Evolutionary conservation across 179 eudicot species (phyloP), one percentile per base, ranked within the genome.

Genomic region (Pouteria campechiana): DNA sequence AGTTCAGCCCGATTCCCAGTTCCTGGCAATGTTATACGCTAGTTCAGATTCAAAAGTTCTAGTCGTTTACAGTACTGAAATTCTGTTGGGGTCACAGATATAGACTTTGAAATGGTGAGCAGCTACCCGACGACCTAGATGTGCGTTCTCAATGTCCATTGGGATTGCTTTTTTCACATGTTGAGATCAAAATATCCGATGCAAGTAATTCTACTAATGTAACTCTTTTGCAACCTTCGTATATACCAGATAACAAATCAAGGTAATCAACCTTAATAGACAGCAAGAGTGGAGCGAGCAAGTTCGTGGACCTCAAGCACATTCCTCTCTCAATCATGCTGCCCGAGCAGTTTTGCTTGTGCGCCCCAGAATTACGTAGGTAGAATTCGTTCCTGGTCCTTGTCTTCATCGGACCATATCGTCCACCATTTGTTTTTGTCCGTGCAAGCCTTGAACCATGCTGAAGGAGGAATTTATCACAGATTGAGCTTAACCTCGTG

Each of bases 261-360:
- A 60, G 50, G 53, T 69, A 61, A 35, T 64, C 70, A 37, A 72
- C 76, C 60, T 79, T 65, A 44, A 68, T 47, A 41, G 77, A 69
- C 32, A 92, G 64, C 9, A 92, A 63, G 50, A 73, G 90, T 14
- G 94, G 94, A 42, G 76, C 72, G 39, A 92, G 96, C 72, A 79
- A 62, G 37, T 52, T 54, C 50, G 69, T 59, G 57, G 90, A 87
- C 43, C 79, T 92, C 23, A 49, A 28, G 58, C 78, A 66, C 76
- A 60, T 64, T 38, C 72, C 76, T 63, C 71, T 74, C 60, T 79
- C 79, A 20, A 82, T 68, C 78, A 87, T 79, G 55, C 72, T 75
- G 41, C 54, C 49, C 37, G n/a, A n/a, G n/a, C n/a, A n/a, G n/a
- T n/a, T n/a, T n/a, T n/a, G n/a, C n/a, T n/a, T n/a, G n/a, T n/a